phyloP scores from a whole-genome alignment of 164 flowering plant species.

The Chimonanthus praecox region DNA sequence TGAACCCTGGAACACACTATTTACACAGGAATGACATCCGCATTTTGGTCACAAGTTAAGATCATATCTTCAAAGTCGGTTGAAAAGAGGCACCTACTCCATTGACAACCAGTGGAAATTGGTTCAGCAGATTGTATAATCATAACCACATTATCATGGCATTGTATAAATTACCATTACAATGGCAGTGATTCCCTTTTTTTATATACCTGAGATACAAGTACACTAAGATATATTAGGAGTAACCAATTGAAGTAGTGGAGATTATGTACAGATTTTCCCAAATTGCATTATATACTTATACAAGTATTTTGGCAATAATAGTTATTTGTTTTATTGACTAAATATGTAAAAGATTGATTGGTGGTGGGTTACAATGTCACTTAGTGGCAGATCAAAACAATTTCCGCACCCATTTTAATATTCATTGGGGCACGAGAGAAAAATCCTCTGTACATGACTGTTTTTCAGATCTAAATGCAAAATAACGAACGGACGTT shows the following conservation, averaged over 20 bases:
- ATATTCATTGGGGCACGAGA: too few relatives aligned
- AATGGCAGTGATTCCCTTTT: conserved; percentile 94
- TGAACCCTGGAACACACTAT: conserved; percentile 11
- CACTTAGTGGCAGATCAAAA: neutral
- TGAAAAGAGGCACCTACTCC: conserved; percentile 82
- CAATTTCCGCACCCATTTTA: too few relatives aligned
- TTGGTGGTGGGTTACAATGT: neutral
- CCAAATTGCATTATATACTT: too few relatives aligned
- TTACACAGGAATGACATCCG: conserved; percentile 81
- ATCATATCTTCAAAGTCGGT: conserved; percentile 67
- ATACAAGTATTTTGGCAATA: too few relatives aligned
- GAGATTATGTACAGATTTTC: too few relatives aligned
- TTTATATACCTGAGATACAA: conserved; percentile 52
- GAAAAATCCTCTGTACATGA: neutral
- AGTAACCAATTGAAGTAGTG: neutral
- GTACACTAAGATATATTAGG: neutral
- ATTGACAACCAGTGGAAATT: conserved; percentile 69
- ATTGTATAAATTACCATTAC: conserved; percentile 81
- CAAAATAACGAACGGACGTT: neutral
- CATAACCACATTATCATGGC: conserved; percentile 88
- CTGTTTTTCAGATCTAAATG: neutral
- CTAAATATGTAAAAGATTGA: neutral
- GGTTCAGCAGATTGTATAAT: conserved; percentile 77
- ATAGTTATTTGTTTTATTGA: too few relatives aligned
- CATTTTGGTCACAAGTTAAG: conserved; percentile 64